Evolutionary conservation across 2,329 filamentous ascomycete species (phyloP).

Genomic region (Neofusicoccum ribis): DNA sequence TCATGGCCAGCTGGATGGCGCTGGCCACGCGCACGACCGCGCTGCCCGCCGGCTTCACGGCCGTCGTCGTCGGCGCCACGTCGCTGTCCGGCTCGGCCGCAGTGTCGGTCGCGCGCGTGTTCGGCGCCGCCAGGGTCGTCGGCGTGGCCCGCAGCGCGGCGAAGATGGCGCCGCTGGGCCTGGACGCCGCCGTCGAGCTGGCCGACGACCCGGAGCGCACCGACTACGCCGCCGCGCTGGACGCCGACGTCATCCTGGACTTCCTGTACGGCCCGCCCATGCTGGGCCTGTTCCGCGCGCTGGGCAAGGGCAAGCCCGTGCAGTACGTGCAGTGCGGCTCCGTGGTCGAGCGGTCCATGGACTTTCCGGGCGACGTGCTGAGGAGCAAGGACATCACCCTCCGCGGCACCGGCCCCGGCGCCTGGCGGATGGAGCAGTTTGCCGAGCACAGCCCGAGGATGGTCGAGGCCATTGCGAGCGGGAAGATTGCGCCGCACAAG

Average conservation of each 20-base stretch:
- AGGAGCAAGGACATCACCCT: slow-evolving; percentile 53
- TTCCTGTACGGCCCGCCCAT: slow-evolving; percentile 54
- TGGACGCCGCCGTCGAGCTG: slow-evolving; percentile 52
- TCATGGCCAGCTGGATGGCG: slow-evolving; percentile 60
- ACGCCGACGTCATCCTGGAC: slow-evolving; percentile 58
- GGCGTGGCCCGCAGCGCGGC: slow-evolving; percentile 53
- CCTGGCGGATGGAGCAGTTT: slow-evolving; percentile 41
- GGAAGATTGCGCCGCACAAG: slow-evolving; percentile 9
- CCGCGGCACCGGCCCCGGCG: slow-evolving; percentile 49
- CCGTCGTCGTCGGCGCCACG: slow-evolving; percentile 56
- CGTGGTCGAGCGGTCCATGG: slow-evolving; percentile 42
- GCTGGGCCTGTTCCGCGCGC: slow-evolving; percentile 42
- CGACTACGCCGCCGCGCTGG: slow-evolving; percentile 49
- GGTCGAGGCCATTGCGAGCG: slow-evolving; percentile 24
- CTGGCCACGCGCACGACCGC: slow-evolving; percentile 46
- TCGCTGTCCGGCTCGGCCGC: slow-evolving; percentile 55
- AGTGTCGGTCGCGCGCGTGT: slow-evolving; percentile 47
- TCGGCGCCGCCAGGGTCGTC: slow-evolving; percentile 54
- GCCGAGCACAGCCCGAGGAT: slow-evolving; percentile 31
- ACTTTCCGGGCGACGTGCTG: slow-evolving; percentile 47
- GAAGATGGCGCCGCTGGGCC: slow-evolving; percentile 43
- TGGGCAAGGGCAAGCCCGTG: slow-evolving; percentile 46
- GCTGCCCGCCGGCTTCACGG: slow-evolving; percentile 47
- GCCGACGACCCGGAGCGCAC: slow-evolving; percentile 38
- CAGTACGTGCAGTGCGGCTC: slow-evolving; percentile 57